Conservation (phyloP, 495 filamentous ascomycete genomes). For the Astrothelium subdiscretum region DNA sequence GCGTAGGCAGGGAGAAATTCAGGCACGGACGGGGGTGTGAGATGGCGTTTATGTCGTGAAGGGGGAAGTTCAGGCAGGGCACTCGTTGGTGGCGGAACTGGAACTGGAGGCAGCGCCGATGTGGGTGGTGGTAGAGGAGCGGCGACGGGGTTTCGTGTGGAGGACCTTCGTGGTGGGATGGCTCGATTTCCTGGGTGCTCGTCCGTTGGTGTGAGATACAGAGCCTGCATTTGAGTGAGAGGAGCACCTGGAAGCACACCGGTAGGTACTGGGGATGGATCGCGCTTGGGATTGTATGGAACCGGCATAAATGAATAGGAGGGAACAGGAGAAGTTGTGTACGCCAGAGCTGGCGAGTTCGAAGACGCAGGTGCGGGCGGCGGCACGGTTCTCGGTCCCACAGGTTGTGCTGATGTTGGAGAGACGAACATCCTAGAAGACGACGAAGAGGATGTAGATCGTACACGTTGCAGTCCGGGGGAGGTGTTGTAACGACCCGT, state of each 20-base stretch:
- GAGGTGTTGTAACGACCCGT: not conserved
- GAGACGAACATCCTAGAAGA: not conserved
- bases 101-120: not conserved
- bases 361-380: not conserved
- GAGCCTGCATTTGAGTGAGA: not conserved
- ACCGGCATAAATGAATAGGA: not conserved
- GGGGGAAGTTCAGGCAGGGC: not conserved
- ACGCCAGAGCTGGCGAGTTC: not conserved
- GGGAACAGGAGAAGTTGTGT: not conserved
- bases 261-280: not conserved
- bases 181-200: not conserved
- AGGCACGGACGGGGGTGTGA: not conserved
- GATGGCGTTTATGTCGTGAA: not conserved
- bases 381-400: not conserved
- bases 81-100: not conserved
- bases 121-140: not conserved
- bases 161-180: not conserved
- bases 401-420: not conserved
- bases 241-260: not conserved
- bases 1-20: not conserved
- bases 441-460: not conserved
- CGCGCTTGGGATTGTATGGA: not conserved
- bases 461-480: not conserved
- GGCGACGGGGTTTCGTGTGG: not conserved
- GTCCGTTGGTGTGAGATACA: not conserved